These are phyloP conservation scores for Neonectria coccinea DNA, from an alignment of 2,329 filamentous ascomycete genomes.

Conservation along the genomic window DNA sequence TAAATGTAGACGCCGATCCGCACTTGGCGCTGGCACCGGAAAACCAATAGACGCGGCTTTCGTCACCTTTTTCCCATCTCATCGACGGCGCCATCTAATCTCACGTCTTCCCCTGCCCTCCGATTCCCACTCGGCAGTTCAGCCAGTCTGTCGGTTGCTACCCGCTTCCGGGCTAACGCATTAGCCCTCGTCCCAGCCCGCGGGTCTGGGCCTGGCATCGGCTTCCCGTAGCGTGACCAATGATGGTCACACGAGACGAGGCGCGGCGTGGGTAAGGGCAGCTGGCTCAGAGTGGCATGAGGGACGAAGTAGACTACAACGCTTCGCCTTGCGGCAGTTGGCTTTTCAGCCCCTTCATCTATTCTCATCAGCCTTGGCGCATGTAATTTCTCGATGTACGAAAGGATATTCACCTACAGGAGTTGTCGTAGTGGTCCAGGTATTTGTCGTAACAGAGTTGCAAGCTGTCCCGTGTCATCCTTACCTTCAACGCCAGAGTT, in stretches of 20 bases:
- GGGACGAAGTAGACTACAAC: not conserved
- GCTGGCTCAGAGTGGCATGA: slow-evolving; percentile 12
- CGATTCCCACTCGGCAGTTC: slow-evolving; percentile 13
- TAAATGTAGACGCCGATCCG: not conserved
- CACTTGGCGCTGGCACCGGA: not conserved
- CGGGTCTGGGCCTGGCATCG: slow-evolving; percentile 38
- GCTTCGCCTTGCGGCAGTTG: not conserved
- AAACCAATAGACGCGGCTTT: slow-evolving; percentile 14
- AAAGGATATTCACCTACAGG: not conserved
- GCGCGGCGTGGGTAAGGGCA: slow-evolving; percentile 32
- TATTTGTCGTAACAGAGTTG: too few species aligned
- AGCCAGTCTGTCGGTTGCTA: slow-evolving; percentile 11
- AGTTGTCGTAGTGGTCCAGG: not conserved
- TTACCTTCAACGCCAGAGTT: not conserved
- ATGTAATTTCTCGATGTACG: not conserved
- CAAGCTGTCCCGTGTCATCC: not conserved
- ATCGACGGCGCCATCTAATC: slow-evolving; percentile 22
- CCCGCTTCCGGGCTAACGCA: slow-evolving; percentile 18
- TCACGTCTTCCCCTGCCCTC: not conserved
- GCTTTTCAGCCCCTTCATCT: not conserved
- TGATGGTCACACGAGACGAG: slow-evolving; percentile 30
- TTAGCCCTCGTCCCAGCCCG: slow-evolving; percentile 25
- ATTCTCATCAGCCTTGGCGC: not conserved
- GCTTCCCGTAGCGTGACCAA: slow-evolving; percentile 29
- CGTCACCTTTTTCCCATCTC: not conserved